Conservation (phyloP, 73 alveolate genomes). For the Stentor coeruleus region DNA sequence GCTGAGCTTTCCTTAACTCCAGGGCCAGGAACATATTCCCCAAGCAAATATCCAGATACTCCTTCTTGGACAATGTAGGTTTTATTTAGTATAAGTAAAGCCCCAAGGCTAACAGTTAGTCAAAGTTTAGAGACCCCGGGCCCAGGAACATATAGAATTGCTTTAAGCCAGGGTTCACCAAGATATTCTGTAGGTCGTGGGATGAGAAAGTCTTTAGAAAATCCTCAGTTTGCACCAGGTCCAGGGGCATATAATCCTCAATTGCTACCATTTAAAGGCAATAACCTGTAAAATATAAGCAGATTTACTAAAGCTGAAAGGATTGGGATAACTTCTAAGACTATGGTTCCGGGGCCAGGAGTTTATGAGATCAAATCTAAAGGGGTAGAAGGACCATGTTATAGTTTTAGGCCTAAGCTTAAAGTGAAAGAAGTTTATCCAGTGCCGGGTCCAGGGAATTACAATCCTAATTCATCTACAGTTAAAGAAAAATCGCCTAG, state of each 20-base stretch:
- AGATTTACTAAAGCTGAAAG: too few relatives aligned
- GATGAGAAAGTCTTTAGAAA: too few relatives aligned
- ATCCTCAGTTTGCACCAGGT: too few relatives aligned
- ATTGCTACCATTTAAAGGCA: too few relatives aligned
- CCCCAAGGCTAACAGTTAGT: background rate
- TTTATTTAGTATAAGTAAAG: background rate
- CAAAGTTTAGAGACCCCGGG: background rate
- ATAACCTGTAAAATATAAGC: too few relatives aligned
- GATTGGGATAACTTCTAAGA: too few relatives aligned
- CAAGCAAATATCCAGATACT: background rate
- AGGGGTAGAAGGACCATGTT: background rate
- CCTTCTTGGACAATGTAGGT: background rate
- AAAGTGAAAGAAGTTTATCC: background rate
- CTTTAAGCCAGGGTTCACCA: too few relatives aligned
- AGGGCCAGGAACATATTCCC: background rate
- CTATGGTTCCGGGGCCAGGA: too few relatives aligned
- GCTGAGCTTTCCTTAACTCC: background rate
- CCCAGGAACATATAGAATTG: too few relatives aligned
- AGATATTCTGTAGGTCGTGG: too few relatives aligned
- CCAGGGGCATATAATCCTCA: too few relatives aligned
- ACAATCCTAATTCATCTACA: conserved; percentile 1
- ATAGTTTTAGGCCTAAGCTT: background rate
- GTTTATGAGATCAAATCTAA: too few relatives aligned
- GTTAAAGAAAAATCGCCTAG: background rate
- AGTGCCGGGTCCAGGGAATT: background rate